Base-by-base conservation (phyloP, 192 early-diverging fungal species). In the Obelidium mucronatum region DNA sequence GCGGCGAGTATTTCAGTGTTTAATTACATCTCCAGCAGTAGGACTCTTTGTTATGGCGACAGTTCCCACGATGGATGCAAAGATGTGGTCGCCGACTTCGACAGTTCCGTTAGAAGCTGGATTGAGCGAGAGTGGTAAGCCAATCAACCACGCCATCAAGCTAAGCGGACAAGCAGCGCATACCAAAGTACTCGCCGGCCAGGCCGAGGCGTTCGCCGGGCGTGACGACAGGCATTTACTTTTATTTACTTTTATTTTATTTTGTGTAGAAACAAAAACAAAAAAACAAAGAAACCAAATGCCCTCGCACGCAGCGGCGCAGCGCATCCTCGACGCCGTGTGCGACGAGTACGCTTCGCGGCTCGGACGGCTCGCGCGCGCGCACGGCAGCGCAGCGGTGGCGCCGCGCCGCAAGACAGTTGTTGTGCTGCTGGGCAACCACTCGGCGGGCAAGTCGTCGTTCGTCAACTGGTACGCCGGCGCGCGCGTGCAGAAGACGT, bases 161-260 rank as follows among this genome's bases (percentile, higher is more conserved):
- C 34, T 5, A 40, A 65, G 31, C 22, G 31, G 28, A 33, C 0
- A 34, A 60, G 58, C 15, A 19, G 30, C 24, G 5, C 53, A 15
- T 36, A 74, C 73, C 73, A 51, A 74, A 82, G 67, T 88, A 91
- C 62, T 93, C 92, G 66, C 87, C 83, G 13, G 87, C 80, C 56
- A 87, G 85, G 0, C 94, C 92, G 4, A 95, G 83, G 28, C 92
- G 87, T 36, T 91, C 90, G n/a, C 94, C 94, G 2, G 94, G 94
- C 1, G 90, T 92, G 24, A 93, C 92, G 51, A 80, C 60, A 24
- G 30, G 40, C 67, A 71, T 67, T 61, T 52, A 31, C 56, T 19
- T 60, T 69, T 62, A 54, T 78, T 61, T 33, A n/a, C 51, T 39
- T 22, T 73, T 34, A 22, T 40, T 44, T 42, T 24, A 34, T 52